Base-by-base conservation (phyloP, 257 asterid genomes). In the Solanum chiquidenum region DNA sequence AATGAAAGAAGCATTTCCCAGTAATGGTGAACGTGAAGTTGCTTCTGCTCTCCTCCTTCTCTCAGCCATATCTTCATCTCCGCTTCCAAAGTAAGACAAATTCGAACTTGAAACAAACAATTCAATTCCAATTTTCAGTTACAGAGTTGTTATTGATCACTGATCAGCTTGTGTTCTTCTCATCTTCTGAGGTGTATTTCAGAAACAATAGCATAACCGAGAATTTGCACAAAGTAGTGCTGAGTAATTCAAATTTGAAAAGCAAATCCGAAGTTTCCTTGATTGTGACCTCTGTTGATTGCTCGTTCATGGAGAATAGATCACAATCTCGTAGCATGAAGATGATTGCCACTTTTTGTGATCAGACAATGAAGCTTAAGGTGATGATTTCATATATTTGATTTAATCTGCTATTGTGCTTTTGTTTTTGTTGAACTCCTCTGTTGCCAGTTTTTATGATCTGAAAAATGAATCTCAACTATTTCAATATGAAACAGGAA, bases 1-100 rank as follows among this genome's bases (percentile, higher is more conserved):
- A 82, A 82, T 82, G 85, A 31, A 82, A 29, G 85, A 82, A 82
- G 69, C 85, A 82, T 82, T 82, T 49, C 85, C 85, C 42, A 46
- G 85, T 82, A 49, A 34, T 9, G 85, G 29, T 29, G 85, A 82
- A 82, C 20, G 29, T 49, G 85, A 82, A 82, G 85, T 82, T 82
- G 85, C 69, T 82, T 82, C 85, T 49, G 68, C 31, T 49, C 85
- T 82, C 6, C 85, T 82, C 44, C 85, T 82, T 82, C 69, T 82
- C 29, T 46, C 85, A 46, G 9, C 20, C 10, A 46, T 49, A 5
- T 29, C 69, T 49, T 12, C 69, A 29, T 29, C 69, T 49, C 29
- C 29, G 49, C 69, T 49, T 9, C 27, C 85, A 82, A 82, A 9
- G 85, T 82, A 82, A 49, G 85, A 14, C 27, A 3, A 29, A 42